These are phyloP conservation scores for Chaetoceros tenuissimus DNA, from an alignment of 108 stramenopile genomes.

Conservation along the genomic window DNA sequence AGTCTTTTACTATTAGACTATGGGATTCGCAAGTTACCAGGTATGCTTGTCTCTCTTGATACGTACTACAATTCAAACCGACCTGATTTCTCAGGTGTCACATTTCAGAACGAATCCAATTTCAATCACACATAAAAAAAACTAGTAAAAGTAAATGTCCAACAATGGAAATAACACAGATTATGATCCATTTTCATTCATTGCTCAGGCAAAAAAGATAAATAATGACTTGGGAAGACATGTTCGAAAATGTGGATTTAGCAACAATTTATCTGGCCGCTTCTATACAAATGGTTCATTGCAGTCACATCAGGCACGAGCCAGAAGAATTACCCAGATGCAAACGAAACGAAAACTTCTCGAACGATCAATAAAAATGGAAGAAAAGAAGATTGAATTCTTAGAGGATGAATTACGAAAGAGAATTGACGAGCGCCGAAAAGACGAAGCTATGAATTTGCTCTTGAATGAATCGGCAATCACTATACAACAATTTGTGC, in stretches of 20 bases:
- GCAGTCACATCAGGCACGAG: not conserved
- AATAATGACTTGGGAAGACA: not conserved
- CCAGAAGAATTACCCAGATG: not conserved
- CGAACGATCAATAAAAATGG: not conserved
- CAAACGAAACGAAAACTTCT: not conserved
- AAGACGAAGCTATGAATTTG: slow-evolving; percentile 13
- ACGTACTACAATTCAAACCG: too few species aligned
- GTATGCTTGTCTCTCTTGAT: too few species aligned
- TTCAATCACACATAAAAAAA: too few species aligned
- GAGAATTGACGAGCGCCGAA: slow-evolving; percentile 5
- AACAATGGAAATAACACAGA: too few species aligned
- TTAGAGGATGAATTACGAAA: slow-evolving; percentile 4
- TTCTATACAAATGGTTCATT: not conserved
- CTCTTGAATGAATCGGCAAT: slow-evolving; percentile 19
- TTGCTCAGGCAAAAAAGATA: too few species aligned
- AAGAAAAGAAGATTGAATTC: not conserved
- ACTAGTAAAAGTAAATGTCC: too few species aligned
- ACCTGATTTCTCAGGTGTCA: too few species aligned
- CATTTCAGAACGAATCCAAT: too few species aligned
- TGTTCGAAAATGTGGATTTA: not conserved
- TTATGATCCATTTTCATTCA: too few species aligned
- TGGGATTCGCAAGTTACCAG: too few species aligned
- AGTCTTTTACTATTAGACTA: too few species aligned
- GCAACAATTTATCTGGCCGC: not conserved
- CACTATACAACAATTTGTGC: slow-evolving; percentile 19